A percentile compares a stretch with the other conserved stretches of the same genome.
phyloP scores from a whole-genome alignment of 768 basidiomycete species.

The Dacryopinax spathularia region DNA sequence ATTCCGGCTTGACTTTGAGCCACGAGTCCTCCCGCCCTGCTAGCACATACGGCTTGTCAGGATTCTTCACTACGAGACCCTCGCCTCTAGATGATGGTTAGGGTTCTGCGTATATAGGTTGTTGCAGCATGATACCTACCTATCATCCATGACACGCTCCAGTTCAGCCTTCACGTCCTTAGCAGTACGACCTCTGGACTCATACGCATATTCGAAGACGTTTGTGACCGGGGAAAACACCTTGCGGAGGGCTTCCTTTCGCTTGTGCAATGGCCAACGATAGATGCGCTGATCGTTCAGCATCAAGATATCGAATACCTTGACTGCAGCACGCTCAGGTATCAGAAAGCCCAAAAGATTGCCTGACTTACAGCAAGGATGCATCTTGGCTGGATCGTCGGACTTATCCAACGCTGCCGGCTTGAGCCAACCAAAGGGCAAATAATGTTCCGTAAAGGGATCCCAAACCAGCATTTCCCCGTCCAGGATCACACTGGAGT shows the following conservation, averaged over 20 bases:
- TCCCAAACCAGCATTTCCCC: slow-evolving; percentile 99
- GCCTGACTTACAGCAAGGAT: slow-evolving; percentile 72
- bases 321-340: slow-evolving; percentile 44
- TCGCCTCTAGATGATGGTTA: slow-evolving; percentile 47
- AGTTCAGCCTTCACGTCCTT: slow-evolving; percentile 69
- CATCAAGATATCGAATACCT: slow-evolving; percentile 87
- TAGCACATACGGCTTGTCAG: slow-evolving; percentile 59
- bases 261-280: slow-evolving; percentile 54
- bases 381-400: slow-evolving; percentile 42
- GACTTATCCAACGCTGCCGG: slow-evolving; percentile 69
- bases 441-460: slow-evolving; percentile 68
- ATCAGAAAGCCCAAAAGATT: not conserved
- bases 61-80: slow-evolving; percentile 85
- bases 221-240: slow-evolving; percentile 59
- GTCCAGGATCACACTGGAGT: slow-evolving; percentile 71
- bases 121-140: slow-evolving; percentile 21
- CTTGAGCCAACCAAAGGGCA: slow-evolving; percentile 89
- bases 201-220: slow-evolving; percentile 61
- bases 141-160: slow-evolving; percentile 66
- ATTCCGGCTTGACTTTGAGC: slow-evolving; percentile 90
- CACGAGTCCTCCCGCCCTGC: slow-evolving; percentile 84
- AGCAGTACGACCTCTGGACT: slow-evolving; percentile 60
- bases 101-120: not conserved
- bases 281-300: slow-evolving; percentile 44
- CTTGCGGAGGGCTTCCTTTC: slow-evolving; percentile 61